A percentile compares a stretch with the other conserved stretches of the same genome.
Conservation (phyloP, 1,139 yeast species). For the Saccharomycopsis crataegensis region DNA sequence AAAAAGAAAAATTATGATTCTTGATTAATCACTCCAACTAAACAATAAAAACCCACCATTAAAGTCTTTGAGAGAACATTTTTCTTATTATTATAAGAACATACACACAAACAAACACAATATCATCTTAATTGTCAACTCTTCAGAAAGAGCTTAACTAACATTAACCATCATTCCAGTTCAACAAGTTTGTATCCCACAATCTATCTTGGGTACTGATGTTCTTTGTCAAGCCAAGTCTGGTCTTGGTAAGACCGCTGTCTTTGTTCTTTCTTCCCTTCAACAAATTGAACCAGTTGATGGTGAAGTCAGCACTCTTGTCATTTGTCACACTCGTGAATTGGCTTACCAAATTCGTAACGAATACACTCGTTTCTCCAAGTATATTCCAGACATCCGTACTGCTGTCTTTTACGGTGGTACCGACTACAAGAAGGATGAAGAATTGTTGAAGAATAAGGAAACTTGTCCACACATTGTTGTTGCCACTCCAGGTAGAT, state of each 20-base stretch:
- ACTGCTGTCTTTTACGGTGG: conserved; percentile 98
- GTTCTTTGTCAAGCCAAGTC: conserved; percentile 99
- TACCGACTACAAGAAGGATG: conserved; percentile 78
- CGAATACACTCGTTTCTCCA: conserved; percentile 95
- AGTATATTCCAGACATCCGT: conserved; percentile 96
- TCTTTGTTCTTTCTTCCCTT: conserved; percentile 88
- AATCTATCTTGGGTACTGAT: conserved; percentile 95
- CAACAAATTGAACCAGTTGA: conserved; percentile 97
- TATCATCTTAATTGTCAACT: background rate
- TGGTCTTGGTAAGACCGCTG: conserved; percentile 99
- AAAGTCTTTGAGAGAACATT: no score
- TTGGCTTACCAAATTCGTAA: conserved; percentile 97
- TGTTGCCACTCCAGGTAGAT: conserved; percentile 98
- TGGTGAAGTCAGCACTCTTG: conserved; percentile 92
- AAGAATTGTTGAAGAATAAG: conserved; percentile 82
- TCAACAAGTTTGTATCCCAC: conserved; percentile 98
- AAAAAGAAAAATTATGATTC: no score
- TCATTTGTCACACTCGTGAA: conserved; percentile 97
- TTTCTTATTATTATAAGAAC: no score
- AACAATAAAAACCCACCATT: no score
- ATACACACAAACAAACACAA: background rate
- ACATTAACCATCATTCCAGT: conserved; percentile 36
- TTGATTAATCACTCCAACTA: no score
- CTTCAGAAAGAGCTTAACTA: no score
- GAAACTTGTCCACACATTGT: conserved; percentile 95